Conservation (phyloP, 352 stramenopile species). For the Phytophthora tubulina region DNA sequence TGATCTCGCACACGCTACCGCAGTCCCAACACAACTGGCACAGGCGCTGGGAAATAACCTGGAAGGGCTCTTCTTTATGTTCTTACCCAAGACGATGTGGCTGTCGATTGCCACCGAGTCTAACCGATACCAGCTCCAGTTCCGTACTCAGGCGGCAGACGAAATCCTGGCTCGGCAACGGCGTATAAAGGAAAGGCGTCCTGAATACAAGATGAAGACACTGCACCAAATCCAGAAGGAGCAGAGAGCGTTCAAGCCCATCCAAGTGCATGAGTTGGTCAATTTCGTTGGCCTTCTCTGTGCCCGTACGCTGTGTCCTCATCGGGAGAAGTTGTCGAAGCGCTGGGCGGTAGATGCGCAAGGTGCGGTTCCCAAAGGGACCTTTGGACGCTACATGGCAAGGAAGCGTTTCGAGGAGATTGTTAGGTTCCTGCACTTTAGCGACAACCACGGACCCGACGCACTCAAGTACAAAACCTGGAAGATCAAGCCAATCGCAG, state of each 20-base stretch:
- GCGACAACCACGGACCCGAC: not conserved
- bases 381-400: not conserved
- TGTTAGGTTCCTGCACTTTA: constrained; percentile 13
- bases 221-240: constrained; percentile 4
- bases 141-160: not conserved
- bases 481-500: constrained; percentile 5
- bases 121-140: constrained; percentile 11
- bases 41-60: not conserved
- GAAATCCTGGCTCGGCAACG: constrained; percentile 16
- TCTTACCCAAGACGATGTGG: constrained; percentile 15
- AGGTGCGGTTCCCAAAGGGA: constrained; percentile 6
- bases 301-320: constrained; percentile 4
- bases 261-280: constrained; percentile 8
- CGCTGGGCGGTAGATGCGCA: constrained; percentile 6
- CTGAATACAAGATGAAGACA: constrained; percentile 18
- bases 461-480: constrained; percentile 4
- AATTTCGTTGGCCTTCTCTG: constrained; percentile 17
- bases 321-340: constrained; percentile 7
- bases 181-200: not conserved
- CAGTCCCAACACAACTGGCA: constrained; percentile 1
- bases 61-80: constrained; percentile 13
- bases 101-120: constrained; percentile 7
- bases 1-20: not conserved
- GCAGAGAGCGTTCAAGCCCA: constrained; percentile 6
- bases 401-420: constrained; percentile 12